Conservation (phyloP, 257 asterid species). For the Capsicum baccatum region DNA sequence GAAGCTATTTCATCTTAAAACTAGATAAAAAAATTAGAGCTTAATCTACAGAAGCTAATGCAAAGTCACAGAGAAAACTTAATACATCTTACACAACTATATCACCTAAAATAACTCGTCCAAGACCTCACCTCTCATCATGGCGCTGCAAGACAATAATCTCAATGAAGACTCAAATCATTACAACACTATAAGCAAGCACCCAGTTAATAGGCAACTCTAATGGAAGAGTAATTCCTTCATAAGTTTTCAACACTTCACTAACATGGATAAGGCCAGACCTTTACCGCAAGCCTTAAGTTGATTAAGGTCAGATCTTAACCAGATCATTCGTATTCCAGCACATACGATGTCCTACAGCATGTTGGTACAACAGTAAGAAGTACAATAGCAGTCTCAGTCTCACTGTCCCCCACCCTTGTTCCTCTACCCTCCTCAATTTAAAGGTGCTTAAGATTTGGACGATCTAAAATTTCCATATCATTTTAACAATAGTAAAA, state of each 20-base stretch:
- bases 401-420: too few relatives aligned
- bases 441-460: too few relatives aligned
- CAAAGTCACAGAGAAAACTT: not conserved
- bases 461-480: too few relatives aligned
- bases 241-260: not conserved
- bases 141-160: not conserved
- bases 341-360: not conserved
- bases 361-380: too few relatives aligned
- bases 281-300: not conserved
- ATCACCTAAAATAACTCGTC: not conserved
- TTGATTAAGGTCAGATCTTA: not conserved
- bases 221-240: too few relatives aligned
- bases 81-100: not conserved
- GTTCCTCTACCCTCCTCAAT: too few relatives aligned
- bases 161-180: not conserved
- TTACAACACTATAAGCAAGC: too few relatives aligned
- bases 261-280: not conserved
- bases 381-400: too few relatives aligned
- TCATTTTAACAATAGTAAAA: too few relatives aligned
- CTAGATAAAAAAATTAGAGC: not conserved
- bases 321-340: too few relatives aligned
- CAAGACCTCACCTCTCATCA: not conserved
- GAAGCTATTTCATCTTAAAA: too few relatives aligned
- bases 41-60: not conserved
- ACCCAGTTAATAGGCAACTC: too few relatives aligned